These are phyloP conservation scores for Pyrenophora graminea DNA, from an alignment of 2,329 filamentous ascomycete genomes.

Conservation along the genomic window DNA sequence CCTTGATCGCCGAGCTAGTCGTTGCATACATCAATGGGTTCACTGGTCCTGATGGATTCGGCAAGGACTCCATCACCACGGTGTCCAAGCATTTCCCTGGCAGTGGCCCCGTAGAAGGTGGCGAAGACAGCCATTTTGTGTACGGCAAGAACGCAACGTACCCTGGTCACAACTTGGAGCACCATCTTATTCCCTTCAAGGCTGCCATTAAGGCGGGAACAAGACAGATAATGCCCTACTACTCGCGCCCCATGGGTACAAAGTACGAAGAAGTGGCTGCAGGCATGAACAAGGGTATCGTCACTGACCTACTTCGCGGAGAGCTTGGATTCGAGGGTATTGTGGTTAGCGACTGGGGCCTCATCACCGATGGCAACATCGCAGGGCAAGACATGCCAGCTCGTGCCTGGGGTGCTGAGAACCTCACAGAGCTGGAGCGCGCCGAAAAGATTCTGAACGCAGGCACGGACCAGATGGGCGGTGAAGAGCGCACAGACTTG, in stretches of 20 bases:
- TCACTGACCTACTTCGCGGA: slow-evolving; percentile 55
- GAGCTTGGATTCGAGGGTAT: slow-evolving; percentile 58
- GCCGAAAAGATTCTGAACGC: slow-evolving; percentile 54
- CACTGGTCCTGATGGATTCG: slow-evolving; percentile 51
- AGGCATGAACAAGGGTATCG: slow-evolving; percentile 57
- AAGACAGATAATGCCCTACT: slow-evolving; percentile 59
- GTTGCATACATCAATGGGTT: slow-evolving; percentile 56
- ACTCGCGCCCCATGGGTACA: slow-evolving; percentile 54
- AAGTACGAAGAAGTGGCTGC: slow-evolving; percentile 55
- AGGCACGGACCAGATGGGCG: slow-evolving; percentile 59
- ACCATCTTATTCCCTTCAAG: slow-evolving; percentile 57
- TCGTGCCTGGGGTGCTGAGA: slow-evolving; percentile 57
- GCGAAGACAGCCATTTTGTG: slow-evolving; percentile 58
- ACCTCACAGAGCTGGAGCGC: slow-evolving; percentile 50
- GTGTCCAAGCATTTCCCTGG: slow-evolving; percentile 62
- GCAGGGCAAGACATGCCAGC: slow-evolving; percentile 53
- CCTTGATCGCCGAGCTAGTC: slow-evolving; percentile 45
- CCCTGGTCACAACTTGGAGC: slow-evolving; percentile 56
- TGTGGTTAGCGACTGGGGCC: slow-evolving; percentile 59
- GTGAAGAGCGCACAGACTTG: slow-evolving; percentile 55
- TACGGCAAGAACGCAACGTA: slow-evolving; percentile 59
- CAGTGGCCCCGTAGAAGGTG: slow-evolving; percentile 54
- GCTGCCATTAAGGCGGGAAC: slow-evolving; percentile 56
- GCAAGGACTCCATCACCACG: slow-evolving; percentile 51
- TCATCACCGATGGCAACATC: slow-evolving; percentile 54